These are phyloP conservation scores for Komagataella mondaviorum DNA, from an alignment of 805 yeast species.

Conservation along the genomic window DNA sequence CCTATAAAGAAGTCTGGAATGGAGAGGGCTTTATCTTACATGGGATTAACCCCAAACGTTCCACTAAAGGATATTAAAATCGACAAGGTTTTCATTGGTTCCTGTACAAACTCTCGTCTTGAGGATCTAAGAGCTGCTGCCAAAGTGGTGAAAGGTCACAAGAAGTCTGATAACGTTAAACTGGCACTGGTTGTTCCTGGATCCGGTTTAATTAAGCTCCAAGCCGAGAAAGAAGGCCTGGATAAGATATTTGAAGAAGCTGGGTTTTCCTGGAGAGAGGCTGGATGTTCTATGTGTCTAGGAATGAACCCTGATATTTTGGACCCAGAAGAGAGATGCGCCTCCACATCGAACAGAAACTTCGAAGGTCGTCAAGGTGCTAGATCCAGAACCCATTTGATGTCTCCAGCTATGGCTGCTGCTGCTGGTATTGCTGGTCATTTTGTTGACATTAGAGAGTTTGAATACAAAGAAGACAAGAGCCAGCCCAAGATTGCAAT, in stretches of 20 bases:
- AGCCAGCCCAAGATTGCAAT: constrained; percentile 45
- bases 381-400: constrained; percentile 84
- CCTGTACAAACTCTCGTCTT: constrained; percentile 95
- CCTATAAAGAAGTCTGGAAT: constrained; percentile 71
- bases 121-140: constrained; percentile 97
- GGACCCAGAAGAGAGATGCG: constrained; percentile 93
- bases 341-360: constrained; percentile 96
- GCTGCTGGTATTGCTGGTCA: constrained; percentile 93
- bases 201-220: constrained; percentile 85
- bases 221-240: constrained; percentile 92
- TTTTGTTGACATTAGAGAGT: constrained; percentile 82
- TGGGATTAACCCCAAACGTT: constrained; percentile 79
- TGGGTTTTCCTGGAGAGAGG: constrained; percentile 98
- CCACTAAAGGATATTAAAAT: constrained; percentile 62
- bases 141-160: constrained; percentile 77
- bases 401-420: constrained; percentile 99
- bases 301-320: constrained; percentile 99
- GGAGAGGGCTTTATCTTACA: constrained; percentile 84
- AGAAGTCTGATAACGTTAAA: constrained; percentile 70
- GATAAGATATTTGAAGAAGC: constrained; percentile 85
- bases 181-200: constrained; percentile 94
- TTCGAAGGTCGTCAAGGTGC: constrained; percentile 99
- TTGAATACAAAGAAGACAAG: constrained; percentile 41
- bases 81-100: constrained; percentile 95
- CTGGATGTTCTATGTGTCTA: constrained; percentile 98